Evolutionary conservation across 495 filamentous ascomycete genomes (phyloP).

Genomic region (Penicillium paxilli): DNA sequence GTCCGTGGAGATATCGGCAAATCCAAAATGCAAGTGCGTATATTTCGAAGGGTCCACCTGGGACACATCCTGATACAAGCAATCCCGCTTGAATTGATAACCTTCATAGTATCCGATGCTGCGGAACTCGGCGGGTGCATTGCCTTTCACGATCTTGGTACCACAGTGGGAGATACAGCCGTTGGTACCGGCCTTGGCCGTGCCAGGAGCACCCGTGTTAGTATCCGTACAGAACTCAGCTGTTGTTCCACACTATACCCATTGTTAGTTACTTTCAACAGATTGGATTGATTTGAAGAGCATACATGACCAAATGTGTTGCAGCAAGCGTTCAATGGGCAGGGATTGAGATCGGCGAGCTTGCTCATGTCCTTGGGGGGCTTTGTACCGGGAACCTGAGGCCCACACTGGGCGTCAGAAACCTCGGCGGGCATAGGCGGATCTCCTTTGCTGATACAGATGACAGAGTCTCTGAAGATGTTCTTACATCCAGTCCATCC

Average conservation of each 20-base stretch:
- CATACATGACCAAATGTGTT: slow-evolving; percentile 25
- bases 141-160: slow-evolving; percentile 29
- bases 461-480: background rate
- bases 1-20: slow-evolving; percentile 2
- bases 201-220: slow-evolving; percentile 36
- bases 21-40: slow-evolving; percentile 17
- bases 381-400: slow-evolving; percentile 31
- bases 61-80: slow-evolving; percentile 10
- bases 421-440: slow-evolving; percentile 41
- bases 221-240: slow-evolving; percentile 18
- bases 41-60: slow-evolving; percentile 15
- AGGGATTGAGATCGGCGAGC: slow-evolving; percentile 25
- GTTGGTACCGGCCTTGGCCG: slow-evolving; percentile 27
- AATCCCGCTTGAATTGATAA: slow-evolving; percentile 12
- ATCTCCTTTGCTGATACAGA: slow-evolving; percentile 47
- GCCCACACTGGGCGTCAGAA: slow-evolving; percentile 38
- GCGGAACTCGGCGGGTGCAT: background rate
- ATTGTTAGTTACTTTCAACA: too few relatives aligned
- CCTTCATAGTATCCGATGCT: slow-evolving; percentile 18
- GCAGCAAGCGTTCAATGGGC: slow-evolving; percentile 34
- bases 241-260: slow-evolving; percentile 9
- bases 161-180: slow-evolving; percentile 50
- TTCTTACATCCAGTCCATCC: slow-evolving; percentile 16
- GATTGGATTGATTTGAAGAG: too few relatives aligned
- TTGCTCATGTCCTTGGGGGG: slow-evolving; percentile 13